A percentile compares a stretch with the other conserved stretches of the same genome.
These are phyloP conservation scores for Neurospora cerealis DNA, from an alignment of 495 filamentous ascomycete species.

Conservation along the genomic window DNA sequence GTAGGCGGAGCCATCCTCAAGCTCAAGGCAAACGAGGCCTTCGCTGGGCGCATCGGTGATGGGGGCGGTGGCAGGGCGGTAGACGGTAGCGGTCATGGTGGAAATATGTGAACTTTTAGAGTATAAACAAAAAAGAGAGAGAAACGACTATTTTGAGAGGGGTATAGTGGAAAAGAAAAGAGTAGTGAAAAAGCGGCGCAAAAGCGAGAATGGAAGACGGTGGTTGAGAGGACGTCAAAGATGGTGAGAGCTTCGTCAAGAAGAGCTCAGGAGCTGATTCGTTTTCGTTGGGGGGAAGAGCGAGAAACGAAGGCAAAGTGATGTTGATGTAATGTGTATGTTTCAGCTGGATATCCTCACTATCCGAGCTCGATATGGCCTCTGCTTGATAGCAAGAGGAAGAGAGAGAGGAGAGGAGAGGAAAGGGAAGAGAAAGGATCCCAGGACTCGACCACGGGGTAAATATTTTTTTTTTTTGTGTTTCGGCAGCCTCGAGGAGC, in stretches of 20 bases:
- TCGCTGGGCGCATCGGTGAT: constrained; percentile 38
- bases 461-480: not conserved
- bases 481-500: not conserved
- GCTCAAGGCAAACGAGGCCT: constrained; percentile 67
- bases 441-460: not conserved
- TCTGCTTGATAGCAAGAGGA: not conserved
- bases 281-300: not conserved
- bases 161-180: not conserved
- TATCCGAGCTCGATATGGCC: not conserved
- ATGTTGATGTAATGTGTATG: not conserved
- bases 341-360: not conserved
- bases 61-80: constrained; percentile 47
- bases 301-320: not conserved
- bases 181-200: not conserved
- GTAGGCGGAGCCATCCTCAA: constrained; percentile 80
- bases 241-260: constrained; percentile 4
- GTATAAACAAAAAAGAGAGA: not conserved
- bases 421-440: not conserved
- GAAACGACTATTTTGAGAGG: not conserved
- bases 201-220: constrained; percentile 2
- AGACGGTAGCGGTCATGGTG: constrained; percentile 33
- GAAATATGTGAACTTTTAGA: not conserved
- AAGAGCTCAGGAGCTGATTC: constrained; percentile 1
- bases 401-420: not conserved
- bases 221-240: not conserved